Conservation (phyloP, 176 grass and related monocot species). For the Triticum dicoccoides region DNA sequence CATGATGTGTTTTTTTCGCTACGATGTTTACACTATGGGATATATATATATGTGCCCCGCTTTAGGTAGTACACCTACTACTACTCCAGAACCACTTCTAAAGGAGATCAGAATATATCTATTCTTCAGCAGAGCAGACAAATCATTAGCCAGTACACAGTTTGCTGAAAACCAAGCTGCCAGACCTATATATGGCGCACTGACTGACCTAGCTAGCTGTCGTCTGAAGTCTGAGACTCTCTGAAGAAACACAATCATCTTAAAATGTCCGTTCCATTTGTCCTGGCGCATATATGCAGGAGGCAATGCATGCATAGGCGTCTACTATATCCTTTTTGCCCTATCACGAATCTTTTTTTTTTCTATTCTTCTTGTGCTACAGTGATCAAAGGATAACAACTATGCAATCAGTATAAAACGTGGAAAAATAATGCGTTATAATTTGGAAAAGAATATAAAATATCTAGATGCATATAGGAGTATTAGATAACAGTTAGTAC, state of each 20-base stretch:
- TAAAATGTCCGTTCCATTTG: constrained; percentile 5
- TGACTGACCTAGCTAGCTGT: background rate
- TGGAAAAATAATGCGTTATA: background rate
- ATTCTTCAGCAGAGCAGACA: background rate
- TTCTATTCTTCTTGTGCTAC: background rate
- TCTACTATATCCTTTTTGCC: background rate
- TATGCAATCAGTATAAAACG: background rate
- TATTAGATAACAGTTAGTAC: background rate
- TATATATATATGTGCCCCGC: too few relatives aligned
- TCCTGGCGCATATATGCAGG: background rate
- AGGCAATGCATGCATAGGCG: background rate
- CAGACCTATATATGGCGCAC: constrained; percentile 9
- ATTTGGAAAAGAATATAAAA: too few relatives aligned
- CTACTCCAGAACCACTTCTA: background rate
- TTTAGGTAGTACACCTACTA: background rate
- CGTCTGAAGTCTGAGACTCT: background rate
- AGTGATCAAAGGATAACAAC: background rate
- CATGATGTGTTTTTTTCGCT: too few relatives aligned
- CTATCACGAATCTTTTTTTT: background rate
- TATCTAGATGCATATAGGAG: too few relatives aligned
- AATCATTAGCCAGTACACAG: background rate
- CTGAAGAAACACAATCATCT: constrained; percentile 9
- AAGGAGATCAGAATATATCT: background rate
- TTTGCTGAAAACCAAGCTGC: constrained; percentile 17
- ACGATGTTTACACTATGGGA: too few relatives aligned